Percentiles rank a stretch among this genome's conserved stretches.
Evolutionary conservation across 2,329 filamentous ascomycete genomes (phyloP).

Genomic region (Cladobotryum protrusum): DNA sequence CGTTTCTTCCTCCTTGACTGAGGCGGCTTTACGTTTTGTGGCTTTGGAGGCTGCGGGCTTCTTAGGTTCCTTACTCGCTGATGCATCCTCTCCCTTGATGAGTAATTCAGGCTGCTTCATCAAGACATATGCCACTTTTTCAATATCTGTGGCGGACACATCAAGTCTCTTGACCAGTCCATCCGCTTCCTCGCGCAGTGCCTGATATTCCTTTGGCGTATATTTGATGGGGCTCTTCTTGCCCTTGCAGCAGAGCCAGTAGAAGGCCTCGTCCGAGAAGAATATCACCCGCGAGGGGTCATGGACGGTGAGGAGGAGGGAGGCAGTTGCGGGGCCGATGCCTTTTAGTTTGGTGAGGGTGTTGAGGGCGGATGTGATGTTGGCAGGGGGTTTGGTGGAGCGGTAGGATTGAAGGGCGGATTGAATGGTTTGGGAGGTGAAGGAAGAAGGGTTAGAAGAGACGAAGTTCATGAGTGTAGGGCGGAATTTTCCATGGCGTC

Average conservation of each 20-base stretch:
- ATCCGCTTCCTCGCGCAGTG: conserved; percentile 41
- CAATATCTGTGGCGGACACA: conserved; percentile 55
- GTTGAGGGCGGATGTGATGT: conserved; percentile 43
- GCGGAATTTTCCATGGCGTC: conserved; percentile 57
- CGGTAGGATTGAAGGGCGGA: conserved; percentile 45
- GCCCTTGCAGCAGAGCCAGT: conserved; percentile 59
- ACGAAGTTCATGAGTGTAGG: conserved; percentile 56
- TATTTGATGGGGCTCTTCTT: conserved; percentile 57
- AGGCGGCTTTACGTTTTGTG: conserved; percentile 18
- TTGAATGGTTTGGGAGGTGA: conserved; percentile 43
- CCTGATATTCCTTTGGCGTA: conserved; percentile 59
- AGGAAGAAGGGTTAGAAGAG: conserved; percentile 50
- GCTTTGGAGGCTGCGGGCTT: background rate
- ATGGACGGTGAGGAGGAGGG: conserved; percentile 62
- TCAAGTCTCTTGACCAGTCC: conserved; percentile 42
- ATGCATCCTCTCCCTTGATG: background rate
- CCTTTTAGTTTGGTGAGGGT: conserved; percentile 58
- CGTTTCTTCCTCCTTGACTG: conserved; percentile 13
- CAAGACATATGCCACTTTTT: conserved; percentile 66
- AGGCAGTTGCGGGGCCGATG: conserved; percentile 74
- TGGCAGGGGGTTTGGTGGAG: conserved; percentile 30
- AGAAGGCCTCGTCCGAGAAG: conserved; percentile 74
- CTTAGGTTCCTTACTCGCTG: background rate
- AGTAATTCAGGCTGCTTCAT: conserved; percentile 36
- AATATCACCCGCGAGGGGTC: conserved; percentile 57